Percentiles rank a stretch among this genome's conserved stretches.
Evolutionary conservation across 2,329 filamentous ascomycete species (phyloP).

Genomic region (Ilyonectria sp.): DNA sequence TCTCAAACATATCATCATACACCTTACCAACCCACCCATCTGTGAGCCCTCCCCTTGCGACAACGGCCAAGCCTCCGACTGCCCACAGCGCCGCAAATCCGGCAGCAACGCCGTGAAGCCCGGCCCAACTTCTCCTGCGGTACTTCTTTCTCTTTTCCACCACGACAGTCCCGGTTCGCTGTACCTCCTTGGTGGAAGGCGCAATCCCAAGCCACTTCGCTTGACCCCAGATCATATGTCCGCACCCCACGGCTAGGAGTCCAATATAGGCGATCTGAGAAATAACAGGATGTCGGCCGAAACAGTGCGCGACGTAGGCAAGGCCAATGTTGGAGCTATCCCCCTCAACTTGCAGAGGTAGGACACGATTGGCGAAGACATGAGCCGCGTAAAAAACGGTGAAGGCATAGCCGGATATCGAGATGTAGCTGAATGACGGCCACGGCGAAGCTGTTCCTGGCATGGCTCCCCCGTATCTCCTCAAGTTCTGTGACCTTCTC

Average conservation of each 20-base stretch:
- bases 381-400: slow-evolving; percentile 78
- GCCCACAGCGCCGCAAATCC: slow-evolving; percentile 80
- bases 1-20: slow-evolving; percentile 77
- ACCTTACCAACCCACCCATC: slow-evolving; percentile 85
- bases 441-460: slow-evolving; percentile 67
- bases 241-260: slow-evolving; percentile 77
- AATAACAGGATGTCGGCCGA: slow-evolving; percentile 77
- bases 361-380: slow-evolving; percentile 79
- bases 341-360: slow-evolving; percentile 84
- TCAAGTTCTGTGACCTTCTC: slow-evolving; percentile 78
- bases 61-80: slow-evolving; percentile 83
- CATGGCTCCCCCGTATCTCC: slow-evolving; percentile 81
- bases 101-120: slow-evolving; percentile 76
- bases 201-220: slow-evolving; percentile 84
- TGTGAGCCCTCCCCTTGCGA: slow-evolving; percentile 79
- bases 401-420: slow-evolving; percentile 80
- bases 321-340: slow-evolving; percentile 90
- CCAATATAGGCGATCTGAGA: slow-evolving; percentile 79
- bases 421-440: slow-evolving; percentile 80
- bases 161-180: slow-evolving; percentile 57
- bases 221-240: slow-evolving; percentile 87
- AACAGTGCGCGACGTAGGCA: slow-evolving; percentile 87
- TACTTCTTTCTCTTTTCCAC: slow-evolving; percentile 66
- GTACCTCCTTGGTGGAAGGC: slow-evolving; percentile 67
- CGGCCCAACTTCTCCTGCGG: slow-evolving; percentile 78